Evolutionary conservation across 2,329 filamentous ascomycete genomes (phyloP), one percentile per base, ranked within the genome.

Genomic region (Phialemoniopsis sp.): DNA sequence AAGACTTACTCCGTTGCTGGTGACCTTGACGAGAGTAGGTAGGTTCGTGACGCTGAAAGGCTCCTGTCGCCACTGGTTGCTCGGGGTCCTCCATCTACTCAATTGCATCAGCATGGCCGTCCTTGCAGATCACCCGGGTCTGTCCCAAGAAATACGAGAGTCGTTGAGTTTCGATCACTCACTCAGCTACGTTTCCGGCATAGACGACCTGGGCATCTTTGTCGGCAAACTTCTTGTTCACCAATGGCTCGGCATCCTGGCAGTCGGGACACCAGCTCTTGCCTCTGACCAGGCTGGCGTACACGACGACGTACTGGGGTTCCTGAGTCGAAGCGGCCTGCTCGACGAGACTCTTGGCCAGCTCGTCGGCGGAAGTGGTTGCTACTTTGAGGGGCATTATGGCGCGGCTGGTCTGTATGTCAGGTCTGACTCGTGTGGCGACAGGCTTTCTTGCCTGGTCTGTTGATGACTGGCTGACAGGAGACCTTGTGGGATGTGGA

Each of bases 181-280:
- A 55, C 53, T 51, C 49, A 15, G 44, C 46, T 33, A 26, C 40
- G 18, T 48, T 43, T 3, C 52, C 53, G 6, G 52, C 53, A 36
- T 52, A 51, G 8, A 52, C 44, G 13, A 49, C 41, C 21, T 29
- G 21, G 9, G 47, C 34, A 16, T 42, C 46, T 14, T 37, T 36
- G 8, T 37, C 39, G 1, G 37, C 45, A 39, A 54, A 55, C 18
- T 52, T 50, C 13, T 38, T 44, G 32, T 49, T 43, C 12, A 56
- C 31, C 28, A 54, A 41, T 8, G 50, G 34, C 35, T 56, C 53
- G 5, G 53, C 52, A n/a, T 35, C 40, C 7, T 46, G 37, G 44
- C 51, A 54, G 36, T 56, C 53, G 13, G 49, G 47, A 37, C 53
- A 55, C 53, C 53, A 56, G 19, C 44, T 49, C 28, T 38, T 43